phyloP scores from a whole-genome alignment of 2,329 filamentous ascomycete species.

The Calonectria hongkongensis region DNA sequence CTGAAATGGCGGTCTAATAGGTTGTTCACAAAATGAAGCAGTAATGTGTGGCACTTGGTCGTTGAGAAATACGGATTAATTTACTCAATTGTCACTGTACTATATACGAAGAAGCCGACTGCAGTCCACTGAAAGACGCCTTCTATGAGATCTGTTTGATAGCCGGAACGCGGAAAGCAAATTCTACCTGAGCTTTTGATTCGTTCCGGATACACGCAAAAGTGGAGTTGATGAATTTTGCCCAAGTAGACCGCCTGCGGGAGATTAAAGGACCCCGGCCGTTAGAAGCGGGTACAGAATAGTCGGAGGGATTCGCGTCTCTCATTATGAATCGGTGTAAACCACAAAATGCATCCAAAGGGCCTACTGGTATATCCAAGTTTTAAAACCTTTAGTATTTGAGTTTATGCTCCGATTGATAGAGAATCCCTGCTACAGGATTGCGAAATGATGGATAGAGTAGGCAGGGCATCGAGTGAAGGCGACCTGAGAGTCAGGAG shows the following conservation, averaged over 20 bases:
- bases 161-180: background rate
- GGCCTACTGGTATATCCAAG: background rate
- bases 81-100: no score
- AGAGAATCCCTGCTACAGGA: background rate
- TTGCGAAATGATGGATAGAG: background rate
- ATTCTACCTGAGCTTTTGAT: background rate
- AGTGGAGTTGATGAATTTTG: background rate
- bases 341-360: background rate
- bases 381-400: background rate
- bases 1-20: slow-evolving; percentile 17
- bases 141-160: no score
- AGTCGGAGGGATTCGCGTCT: background rate
- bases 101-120: no score
- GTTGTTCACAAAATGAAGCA: no score
- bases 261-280: background rate
- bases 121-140: no score
- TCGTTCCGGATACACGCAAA: background rate
- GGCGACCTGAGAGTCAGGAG: slow-evolving; percentile 4
- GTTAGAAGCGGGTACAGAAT: slow-evolving; percentile 18
- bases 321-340: background rate
- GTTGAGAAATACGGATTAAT: no score
- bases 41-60: no score
- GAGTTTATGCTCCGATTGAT: background rate
- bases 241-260: slow-evolving; percentile 9
- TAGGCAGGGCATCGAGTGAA: background rate